Percentiles rank a stretch among this genome's conserved stretches.
phyloP scores from a whole-genome alignment of 257 asterid genomes.

The Craterostigma plantagineum region DNA sequence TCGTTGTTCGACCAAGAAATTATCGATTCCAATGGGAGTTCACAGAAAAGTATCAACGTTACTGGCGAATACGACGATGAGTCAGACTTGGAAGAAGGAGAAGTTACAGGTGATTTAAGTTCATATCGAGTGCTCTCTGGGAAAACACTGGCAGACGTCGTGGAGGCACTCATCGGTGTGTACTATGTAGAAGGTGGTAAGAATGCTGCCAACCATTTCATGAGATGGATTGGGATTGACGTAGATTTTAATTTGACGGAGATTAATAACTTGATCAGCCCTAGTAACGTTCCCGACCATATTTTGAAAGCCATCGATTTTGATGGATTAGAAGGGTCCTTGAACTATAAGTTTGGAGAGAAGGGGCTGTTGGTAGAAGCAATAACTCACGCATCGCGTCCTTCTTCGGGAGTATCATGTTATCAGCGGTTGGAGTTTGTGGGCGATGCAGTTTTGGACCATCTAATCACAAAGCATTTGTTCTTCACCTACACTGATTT shows the following conservation, averaged over 20 bases:
- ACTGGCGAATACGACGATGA: constrained; percentile 54
- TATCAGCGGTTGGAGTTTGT: constrained; percentile 93
- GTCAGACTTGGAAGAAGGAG: constrained; percentile 87
- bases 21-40: constrained; percentile 9
- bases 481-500: constrained; percentile 89
- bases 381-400: constrained; percentile 97
- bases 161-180: constrained; percentile 90
- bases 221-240: constrained; percentile 89
- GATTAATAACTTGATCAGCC: constrained; percentile 29
- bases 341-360: constrained; percentile 46
- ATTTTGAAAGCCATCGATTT: constrained; percentile 60
- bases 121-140: constrained; percentile 95
- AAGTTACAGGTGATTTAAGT: constrained; percentile 81
- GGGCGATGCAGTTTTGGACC: constrained; percentile 96
- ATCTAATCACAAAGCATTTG: constrained; percentile 80
- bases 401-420: constrained; percentile 94
- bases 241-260: constrained; percentile 61
- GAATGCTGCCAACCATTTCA: constrained; percentile 79
- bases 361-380: constrained; percentile 81
- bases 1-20: constrained; percentile 31
- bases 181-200: constrained; percentile 93
- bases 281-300: constrained; percentile 44
- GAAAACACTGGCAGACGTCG: constrained; percentile 93
- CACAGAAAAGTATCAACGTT: constrained; percentile 12
- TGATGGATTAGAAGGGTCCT: constrained; percentile 53